Evolutionary conservation across 371 early-diverging fungal species (phyloP), one percentile per base, ranked within the genome.

Genomic region (Mucor saturninus): DNA sequence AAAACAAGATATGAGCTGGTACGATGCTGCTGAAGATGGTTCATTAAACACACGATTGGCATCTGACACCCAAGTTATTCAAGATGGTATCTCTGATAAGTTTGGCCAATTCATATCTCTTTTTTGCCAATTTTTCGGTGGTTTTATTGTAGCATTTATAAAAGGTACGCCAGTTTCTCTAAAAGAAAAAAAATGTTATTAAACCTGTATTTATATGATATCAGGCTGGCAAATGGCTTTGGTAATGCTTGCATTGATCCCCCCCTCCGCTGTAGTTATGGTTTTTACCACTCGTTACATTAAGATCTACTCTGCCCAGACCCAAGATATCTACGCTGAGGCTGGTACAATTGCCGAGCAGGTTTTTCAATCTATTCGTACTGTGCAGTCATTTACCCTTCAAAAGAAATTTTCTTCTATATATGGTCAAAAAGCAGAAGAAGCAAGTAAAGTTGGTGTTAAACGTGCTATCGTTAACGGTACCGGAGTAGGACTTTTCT

Each of bases 51-150:
- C 89, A 13, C 83, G 92, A 40, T 81, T 93, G 5, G 84, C 89
- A 11, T 76, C 86, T 62, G 88, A 95, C 76, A 84, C 87, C 48
- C 80, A 94, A 43, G 51, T 91, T 35, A 81, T 93, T 46, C 91
- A 92, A 66, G 93, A 92, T 68, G 94, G 96, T 21, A 89, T 94
- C 7, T 84, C 87, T 7, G 95, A 93, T 54, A 96, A 95, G 69
- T 84, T 92, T 31, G 90, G 91, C 32, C 62, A 87, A n/a, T 67
- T 89, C n/a, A 54, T 95, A 50, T 86, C 87, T 69, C 78, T 79
- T 56, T 39, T 77, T 15, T 66, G 89, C 14, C 68, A 68, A 15
- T 68, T 68, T 54, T 13, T 54, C 6, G 40, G 50, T 29, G 68
- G 68, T 2, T 56, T 62, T 15, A 49, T 62, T 13, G 63, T 68